A percentile compares a stretch with the other conserved stretches of the same genome.
phyloP scores from a whole-genome alignment of 2,329 filamentous ascomycete genomes.

The Saccharata proteae region DNA sequence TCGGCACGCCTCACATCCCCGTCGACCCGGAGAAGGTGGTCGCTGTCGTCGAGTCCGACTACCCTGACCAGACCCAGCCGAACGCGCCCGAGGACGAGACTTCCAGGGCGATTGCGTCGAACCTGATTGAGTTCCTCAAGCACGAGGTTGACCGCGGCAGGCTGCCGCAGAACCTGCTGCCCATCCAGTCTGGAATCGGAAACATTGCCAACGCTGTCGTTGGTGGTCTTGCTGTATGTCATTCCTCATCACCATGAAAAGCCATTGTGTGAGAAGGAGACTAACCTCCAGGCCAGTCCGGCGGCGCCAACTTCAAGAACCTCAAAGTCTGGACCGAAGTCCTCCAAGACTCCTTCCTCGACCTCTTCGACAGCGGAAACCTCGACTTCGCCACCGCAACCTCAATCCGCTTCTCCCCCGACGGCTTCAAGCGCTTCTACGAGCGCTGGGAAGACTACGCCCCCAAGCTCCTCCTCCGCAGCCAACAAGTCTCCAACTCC shows the following conservation, averaged over 20 bases:
- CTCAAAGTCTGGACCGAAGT: slow-evolving; percentile 91
- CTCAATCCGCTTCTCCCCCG: slow-evolving; percentile 80
- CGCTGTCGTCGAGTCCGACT: slow-evolving; percentile 73
- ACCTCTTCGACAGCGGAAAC: slow-evolving; percentile 79
- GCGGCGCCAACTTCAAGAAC: slow-evolving; percentile 67
- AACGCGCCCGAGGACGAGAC: slow-evolving; percentile 65
- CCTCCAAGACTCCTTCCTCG: slow-evolving; percentile 83
- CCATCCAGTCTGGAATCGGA: slow-evolving; percentile 78
- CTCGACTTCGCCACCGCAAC: slow-evolving; percentile 85
- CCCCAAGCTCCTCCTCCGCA: slow-evolving; percentile 71
- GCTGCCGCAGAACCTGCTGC: slow-evolving; percentile 63
- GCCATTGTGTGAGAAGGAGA: slow-evolving; percentile 1
- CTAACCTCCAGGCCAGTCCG: slow-evolving; percentile 29
- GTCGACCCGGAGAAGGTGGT: slow-evolving; percentile 76
- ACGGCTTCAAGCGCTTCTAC: slow-evolving; percentile 87
- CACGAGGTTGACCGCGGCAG: slow-evolving; percentile 72
- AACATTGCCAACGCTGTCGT: slow-evolving; percentile 91
- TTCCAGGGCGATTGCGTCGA: slow-evolving; percentile 60
- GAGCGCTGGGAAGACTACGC: slow-evolving; percentile 70
- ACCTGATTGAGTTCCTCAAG: slow-evolving; percentile 77
- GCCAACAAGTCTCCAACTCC: slow-evolving; percentile 80
- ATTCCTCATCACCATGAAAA: not conserved
- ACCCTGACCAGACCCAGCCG: slow-evolving; percentile 62
- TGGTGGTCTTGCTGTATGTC: slow-evolving; percentile 53
- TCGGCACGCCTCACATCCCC: slow-evolving; percentile 71